Base-by-base conservation (phyloP, 2,329 filamentous ascomycete genomes). In the Neonectria ditissima region DNA sequence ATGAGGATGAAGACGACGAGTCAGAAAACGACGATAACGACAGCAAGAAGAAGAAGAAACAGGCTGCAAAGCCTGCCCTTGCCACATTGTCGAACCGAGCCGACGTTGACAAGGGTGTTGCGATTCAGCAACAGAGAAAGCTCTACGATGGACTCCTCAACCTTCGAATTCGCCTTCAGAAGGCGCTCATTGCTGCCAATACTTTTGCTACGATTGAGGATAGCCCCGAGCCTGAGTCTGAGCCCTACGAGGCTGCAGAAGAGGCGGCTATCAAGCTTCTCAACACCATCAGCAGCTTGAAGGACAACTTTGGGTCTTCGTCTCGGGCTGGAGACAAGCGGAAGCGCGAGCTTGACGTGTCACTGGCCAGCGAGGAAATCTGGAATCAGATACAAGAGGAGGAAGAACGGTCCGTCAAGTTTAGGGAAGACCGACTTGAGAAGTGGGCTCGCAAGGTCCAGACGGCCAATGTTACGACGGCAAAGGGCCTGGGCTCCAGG, bases 121-220 rank as follows among this genome's bases (percentile, higher is more conserved):
- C 95, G 0, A 92, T 99, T 39, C 95, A 94, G 72, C 84, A 89
- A 61, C 96, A 99, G 80, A 89, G 94, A 55, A 91, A 90, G 65
- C 89, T 91, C 1, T 99, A 97, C 74, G 95, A 98, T 71, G 88
- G 92, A 0, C 87, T 98, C 1, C 86, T 99, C 32, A 97, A 97
- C 79, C 87, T 94, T 14, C 90, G 96, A 20, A 97, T 99, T 74
- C 92, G 95, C 65, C 81, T 99, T 18, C 97, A 99, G 78, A 98
- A 97, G 78, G 93, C 92, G 2, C 81, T 99, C 14, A 87, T 96
- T 16, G 90, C 92, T 0, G 87, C 91, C 26, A 97, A 97, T 77
- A 91, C 93, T 1, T 83, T 97, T 43, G 78, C 85, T 16, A 75
- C 81, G 1, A 69, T 85, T 2, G 80, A 84, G 1, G 78, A 78